These are phyloP conservation scores for Plasmodium gonderi DNA, from an alignment of 169 alveolate genomes.

Conservation along the genomic window DNA sequence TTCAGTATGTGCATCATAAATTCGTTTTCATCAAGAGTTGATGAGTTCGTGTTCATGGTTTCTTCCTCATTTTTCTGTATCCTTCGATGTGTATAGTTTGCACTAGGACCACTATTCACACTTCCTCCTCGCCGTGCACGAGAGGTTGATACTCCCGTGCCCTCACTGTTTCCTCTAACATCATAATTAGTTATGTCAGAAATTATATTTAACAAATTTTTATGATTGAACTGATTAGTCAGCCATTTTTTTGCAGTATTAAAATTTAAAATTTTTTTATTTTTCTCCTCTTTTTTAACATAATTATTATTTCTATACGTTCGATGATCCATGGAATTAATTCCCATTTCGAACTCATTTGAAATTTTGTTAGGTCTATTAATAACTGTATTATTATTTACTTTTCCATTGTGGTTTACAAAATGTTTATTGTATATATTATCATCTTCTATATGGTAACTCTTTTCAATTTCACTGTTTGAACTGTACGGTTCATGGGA, in stretches of 20 bases:
- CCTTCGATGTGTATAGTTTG: background rate
- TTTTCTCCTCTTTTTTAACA: constrained; percentile 51
- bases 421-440: background rate
- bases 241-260: constrained; percentile 71
- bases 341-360: constrained; percentile 15
- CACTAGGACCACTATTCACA: background rate
- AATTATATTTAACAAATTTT: constrained; percentile 57
- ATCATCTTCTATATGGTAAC: constrained; percentile 1
- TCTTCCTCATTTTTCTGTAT: background rate
- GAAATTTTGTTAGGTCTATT: background rate
- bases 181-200: constrained; percentile 73
- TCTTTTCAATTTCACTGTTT: background rate
- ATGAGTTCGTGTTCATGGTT: background rate
- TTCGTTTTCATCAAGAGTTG: constrained; percentile 26
- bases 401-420: background rate
- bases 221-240: constrained; percentile 59
- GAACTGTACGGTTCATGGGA: background rate
- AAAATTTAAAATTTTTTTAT: constrained; percentile 47
- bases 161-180: background rate
- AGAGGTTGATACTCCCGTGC: background rate
- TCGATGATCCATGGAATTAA: background rate
- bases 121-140: background rate
- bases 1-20: constrained; percentile 3
- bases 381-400: background rate
- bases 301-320: background rate